These are phyloP conservation scores for Fragaria iinumae DNA, from an alignment of 306 rosid species.

Conservation along the genomic window DNA sequence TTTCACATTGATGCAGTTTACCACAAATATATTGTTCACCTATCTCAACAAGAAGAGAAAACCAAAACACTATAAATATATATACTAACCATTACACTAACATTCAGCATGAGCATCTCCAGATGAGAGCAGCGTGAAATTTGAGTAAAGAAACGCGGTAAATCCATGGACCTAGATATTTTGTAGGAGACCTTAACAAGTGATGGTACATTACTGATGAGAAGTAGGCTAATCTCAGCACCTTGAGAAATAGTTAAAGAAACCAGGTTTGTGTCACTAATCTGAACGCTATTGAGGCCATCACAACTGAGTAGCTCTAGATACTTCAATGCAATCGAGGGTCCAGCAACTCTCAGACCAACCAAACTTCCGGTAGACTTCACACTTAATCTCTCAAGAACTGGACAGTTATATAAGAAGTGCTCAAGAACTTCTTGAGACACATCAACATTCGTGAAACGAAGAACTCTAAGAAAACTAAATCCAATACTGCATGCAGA, in stretches of 20 bases:
- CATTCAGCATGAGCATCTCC: background rate
- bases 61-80: too few relatives aligned
- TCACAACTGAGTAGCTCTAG: background rate
- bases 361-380: background rate
- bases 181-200: background rate
- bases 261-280: background rate
- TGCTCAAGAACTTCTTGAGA: background rate
- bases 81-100: background rate
- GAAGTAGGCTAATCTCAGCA: background rate
- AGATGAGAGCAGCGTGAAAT: background rate
- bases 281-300: background rate
- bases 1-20: background rate
- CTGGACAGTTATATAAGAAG: background rate
- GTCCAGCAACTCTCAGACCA: background rate
- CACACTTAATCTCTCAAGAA: background rate
- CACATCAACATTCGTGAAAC: background rate
- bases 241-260: background rate
- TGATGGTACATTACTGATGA: background rate
- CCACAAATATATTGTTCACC: too few relatives aligned
- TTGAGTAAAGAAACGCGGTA: background rate
- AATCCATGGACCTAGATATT: background rate
- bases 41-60: background rate
- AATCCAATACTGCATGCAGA: background rate
- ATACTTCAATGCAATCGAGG: constrained; percentile 5
- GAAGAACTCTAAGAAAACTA: background rate